Percentiles rank a stretch among this genome's conserved stretches.
phyloP scores from a whole-genome alignment of 768 basidiomycete genomes.

The Coprinopsis sp. region DNA sequence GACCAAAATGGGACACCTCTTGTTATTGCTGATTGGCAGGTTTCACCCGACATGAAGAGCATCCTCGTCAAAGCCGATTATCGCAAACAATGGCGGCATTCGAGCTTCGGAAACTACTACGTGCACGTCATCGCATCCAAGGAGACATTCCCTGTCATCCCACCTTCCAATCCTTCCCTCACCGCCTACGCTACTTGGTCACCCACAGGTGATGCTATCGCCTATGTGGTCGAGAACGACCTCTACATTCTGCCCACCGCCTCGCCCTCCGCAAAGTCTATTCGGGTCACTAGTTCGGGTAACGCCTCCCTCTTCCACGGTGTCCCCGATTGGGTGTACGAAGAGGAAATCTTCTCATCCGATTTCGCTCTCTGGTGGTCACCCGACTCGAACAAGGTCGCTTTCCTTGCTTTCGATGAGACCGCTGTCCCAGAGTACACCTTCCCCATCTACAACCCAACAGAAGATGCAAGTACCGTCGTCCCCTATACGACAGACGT shows the following conservation, averaged over 20 bases:
- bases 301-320: slow-evolving; percentile 87
- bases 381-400: slow-evolving; percentile 68
- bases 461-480: slow-evolving; percentile 59
- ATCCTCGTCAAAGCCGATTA: slow-evolving; percentile 76
- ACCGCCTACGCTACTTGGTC: slow-evolving; percentile 86
- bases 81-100: slow-evolving; percentile 93
- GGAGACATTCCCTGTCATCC: slow-evolving; percentile 63
- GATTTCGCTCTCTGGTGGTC: slow-evolving; percentile 90
- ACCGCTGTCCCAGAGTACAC: slow-evolving; percentile 79
- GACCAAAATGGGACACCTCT: slow-evolving; percentile 55
- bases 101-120: slow-evolving; percentile 88
- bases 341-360: slow-evolving; percentile 78
- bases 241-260: slow-evolving; percentile 77
- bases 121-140: slow-evolving; percentile 75
- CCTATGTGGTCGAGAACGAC: slow-evolving; percentile 84
- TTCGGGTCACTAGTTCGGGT: slow-evolving; percentile 79
- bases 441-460: slow-evolving; percentile 91
- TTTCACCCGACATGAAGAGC: slow-evolving; percentile 90
- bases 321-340: slow-evolving; percentile 97
- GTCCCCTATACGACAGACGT: slow-evolving; percentile 77
- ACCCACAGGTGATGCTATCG: slow-evolving; percentile 77
- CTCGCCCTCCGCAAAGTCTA: slow-evolving; percentile 43
- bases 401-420: slow-evolving; percentile 88
- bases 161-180: slow-evolving; percentile 63
- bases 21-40: slow-evolving; percentile 59